phyloP scores from a whole-genome alignment of 345 rosid species.

The Pistacia vera region DNA sequence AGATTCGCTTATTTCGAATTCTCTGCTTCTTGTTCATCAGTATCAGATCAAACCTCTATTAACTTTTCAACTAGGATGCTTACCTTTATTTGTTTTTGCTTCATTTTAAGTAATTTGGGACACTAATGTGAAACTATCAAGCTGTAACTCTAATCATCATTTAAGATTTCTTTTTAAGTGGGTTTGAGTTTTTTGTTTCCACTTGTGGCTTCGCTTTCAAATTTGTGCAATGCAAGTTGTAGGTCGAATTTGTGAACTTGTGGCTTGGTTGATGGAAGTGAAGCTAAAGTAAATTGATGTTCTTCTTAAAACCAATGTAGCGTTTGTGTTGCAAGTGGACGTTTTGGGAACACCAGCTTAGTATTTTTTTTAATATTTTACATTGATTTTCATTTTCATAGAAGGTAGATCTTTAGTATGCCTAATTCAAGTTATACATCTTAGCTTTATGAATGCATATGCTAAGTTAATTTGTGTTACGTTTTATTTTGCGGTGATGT shows the following conservation, averaged over 20 bases:
- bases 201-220: conserved; percentile 22
- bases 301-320: conserved; percentile 74
- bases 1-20: background rate
- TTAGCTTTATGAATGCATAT: background rate
- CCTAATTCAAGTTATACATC: background rate
- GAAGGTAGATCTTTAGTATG: background rate
- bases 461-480: background rate
- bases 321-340: conserved; percentile 57
- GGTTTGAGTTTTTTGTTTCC: background rate
- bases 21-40: background rate
- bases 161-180: background rate
- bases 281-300: conserved; percentile 44
- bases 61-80: background rate
- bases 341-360: conserved; percentile 63
- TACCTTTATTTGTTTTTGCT: background rate
- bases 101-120: too few relatives aligned
- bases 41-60: background rate
- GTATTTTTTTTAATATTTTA: background rate
- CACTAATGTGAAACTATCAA: too few relatives aligned
- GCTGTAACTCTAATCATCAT: background rate
- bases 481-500: background rate
- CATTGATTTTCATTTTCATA: background rate
- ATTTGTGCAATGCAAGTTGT: conserved; percentile 9
- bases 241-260: background rate
- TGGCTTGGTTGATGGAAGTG: conserved; percentile 35